phyloP scores from a whole-genome alignment of 139 green algal species.

The Chlamydomonas incerta region DNA sequence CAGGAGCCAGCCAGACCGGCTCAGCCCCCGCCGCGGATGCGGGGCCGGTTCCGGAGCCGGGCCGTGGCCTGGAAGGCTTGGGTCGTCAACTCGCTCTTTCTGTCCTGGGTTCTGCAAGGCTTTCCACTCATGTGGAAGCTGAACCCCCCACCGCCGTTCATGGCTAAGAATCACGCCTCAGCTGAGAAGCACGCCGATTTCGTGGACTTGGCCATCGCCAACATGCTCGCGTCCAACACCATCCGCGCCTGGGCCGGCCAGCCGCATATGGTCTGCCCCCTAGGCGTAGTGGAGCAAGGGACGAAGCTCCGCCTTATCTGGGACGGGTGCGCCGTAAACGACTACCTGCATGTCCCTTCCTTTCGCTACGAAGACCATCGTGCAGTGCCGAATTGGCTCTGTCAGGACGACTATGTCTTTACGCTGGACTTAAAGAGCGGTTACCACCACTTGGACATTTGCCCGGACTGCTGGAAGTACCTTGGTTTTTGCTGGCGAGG shows the following conservation, averaged over 20 bases:
- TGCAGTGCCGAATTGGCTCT: background rate
- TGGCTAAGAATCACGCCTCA: background rate
- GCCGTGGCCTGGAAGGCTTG: background rate
- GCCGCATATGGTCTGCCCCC: slow-evolving; percentile 1
- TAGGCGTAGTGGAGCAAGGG: slow-evolving; percentile 4
- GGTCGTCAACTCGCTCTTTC: background rate
- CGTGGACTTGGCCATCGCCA: background rate
- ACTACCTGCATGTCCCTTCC: background rate
- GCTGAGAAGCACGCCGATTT: background rate
- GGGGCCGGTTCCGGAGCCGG: too few species aligned
- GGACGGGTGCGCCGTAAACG: background rate
- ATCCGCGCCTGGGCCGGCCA: background rate
- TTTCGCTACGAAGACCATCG: slow-evolving; percentile 14
- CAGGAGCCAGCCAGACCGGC: too few species aligned
- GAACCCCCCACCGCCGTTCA: background rate
- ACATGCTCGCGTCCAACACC: background rate
- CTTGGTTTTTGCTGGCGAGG: slow-evolving; percentile 1
- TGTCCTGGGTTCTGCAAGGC: background rate
- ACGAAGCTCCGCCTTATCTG: slow-evolving; percentile 1
- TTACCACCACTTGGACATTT: slow-evolving; percentile 17
- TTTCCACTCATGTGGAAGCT: background rate
- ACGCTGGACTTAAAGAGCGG: slow-evolving; percentile 10
- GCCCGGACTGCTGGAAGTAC: background rate
- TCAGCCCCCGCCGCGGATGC: too few species aligned
- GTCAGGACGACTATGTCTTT: slow-evolving; percentile 16